Base-by-base conservation (phyloP, 2,329 filamentous ascomycete genomes). In the Cordyceps tenuipes region DNA sequence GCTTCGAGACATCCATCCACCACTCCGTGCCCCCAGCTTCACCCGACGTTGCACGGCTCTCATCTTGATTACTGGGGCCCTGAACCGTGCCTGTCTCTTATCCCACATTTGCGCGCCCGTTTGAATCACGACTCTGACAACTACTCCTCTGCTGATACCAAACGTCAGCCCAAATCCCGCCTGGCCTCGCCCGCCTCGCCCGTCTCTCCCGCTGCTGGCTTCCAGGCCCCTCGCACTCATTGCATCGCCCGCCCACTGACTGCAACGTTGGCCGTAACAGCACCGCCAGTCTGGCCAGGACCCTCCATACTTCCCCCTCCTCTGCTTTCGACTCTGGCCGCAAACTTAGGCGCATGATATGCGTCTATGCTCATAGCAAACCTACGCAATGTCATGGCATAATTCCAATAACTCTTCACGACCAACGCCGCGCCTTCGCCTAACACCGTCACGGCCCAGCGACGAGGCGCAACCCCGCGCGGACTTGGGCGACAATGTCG, bases 351-450 rank as follows among this genome's bases (percentile, higher is more conserved):
- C 21, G 23, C 46, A 41, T 57, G 44, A 29, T 26, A 56, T 36
- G n/a, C 43, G 13, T 55, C n/a, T 19, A 6, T 4, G 3, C 43
- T 19, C 44, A 44, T 26, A 13, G 44, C 56, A 44, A n/a, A 23
- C 17, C 10, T 58, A 9, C 31, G 50, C 15, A 41, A 59, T 59
- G 57, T 52, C 57, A 46, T 59, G 57, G 57, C 48, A 51, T 21
- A 47, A 59, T 23, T 59, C 57, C 39, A 59, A 59, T 23, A 34
- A 59, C 15, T 19, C 57, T 4, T 36, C 48, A 7, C 26, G 41
- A 36, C 57, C 26, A 17, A 48, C 57, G 29, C 57, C 39, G 3
- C 39, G 23, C n/a, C 17, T 15, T 10, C 49, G 49, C 49, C 57
- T 31, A 39, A 9, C 43, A 26, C 31, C 5, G 6, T 21, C 41